phyloP scores from a whole-genome alignment of 495 filamentous ascomycete species.

The Choiromyces venosus region DNA sequence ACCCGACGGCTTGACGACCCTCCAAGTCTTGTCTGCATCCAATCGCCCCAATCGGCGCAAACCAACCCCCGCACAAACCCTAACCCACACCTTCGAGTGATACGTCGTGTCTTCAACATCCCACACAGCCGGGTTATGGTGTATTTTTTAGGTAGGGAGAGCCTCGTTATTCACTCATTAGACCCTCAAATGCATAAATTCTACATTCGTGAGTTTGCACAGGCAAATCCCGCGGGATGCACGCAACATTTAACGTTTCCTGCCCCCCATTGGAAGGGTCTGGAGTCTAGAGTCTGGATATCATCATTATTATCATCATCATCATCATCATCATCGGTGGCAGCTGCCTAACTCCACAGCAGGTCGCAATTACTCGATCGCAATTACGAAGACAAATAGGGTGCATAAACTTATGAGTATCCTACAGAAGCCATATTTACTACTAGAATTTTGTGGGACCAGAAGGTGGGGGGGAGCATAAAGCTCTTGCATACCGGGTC shows the following conservation, averaged over 20 bases:
- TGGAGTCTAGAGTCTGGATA: not conserved
- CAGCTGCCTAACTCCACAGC: fast-evolving
- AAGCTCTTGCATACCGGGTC: not conserved
- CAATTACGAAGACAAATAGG: not conserved
- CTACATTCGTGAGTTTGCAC: not conserved
- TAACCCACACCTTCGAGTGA: not conserved
- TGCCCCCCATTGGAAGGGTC: not conserved
- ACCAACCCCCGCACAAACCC: not conserved
- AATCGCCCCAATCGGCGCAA: not conserved
- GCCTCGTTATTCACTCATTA: not conserved
- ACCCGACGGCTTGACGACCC: not conserved
- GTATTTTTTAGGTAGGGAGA: not conserved
- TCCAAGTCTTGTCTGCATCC: not conserved
- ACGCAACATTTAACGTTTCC: not conserved
- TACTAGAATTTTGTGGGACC: not conserved
- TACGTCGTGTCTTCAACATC: not conserved
- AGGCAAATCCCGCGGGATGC: not conserved
- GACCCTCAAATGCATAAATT: not conserved
- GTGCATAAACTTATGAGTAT: not conserved
- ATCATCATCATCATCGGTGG: too few species aligned
- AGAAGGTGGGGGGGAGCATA: not conserved
- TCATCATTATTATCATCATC: too few species aligned
- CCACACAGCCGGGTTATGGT: not conserved
- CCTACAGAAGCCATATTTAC: too few species aligned
- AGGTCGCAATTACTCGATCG: not conserved